Conservation (phyloP, 148 eudicot genomes). For the Silene conica region DNA sequence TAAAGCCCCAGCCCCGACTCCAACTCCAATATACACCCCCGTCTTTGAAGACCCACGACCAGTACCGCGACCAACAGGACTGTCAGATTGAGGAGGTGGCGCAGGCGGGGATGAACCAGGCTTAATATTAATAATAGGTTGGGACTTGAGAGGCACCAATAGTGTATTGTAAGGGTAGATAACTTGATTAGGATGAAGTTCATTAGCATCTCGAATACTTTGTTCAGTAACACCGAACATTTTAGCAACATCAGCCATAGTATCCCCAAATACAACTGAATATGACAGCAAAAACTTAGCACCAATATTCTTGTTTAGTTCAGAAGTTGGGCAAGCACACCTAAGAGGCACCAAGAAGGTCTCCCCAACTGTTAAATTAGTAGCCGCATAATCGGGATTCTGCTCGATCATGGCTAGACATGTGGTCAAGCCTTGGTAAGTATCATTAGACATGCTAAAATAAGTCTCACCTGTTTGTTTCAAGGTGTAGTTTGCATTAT, state of each 20-base stretch:
- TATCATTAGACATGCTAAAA: conserved; percentile 42
- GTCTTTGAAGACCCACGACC: conserved; percentile 38
- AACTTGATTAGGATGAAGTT: conserved; percentile 21
- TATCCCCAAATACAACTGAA: conserved; percentile 35
- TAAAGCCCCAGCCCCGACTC: conserved; percentile 44
- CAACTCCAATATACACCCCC: conserved; percentile 47
- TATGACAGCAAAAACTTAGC: conserved; percentile 47
- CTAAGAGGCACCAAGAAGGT: conserved; percentile 44
- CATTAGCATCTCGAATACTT: conserved; percentile 48
- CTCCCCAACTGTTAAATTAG: conserved; percentile 9
- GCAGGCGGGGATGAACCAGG: conserved; percentile 27
- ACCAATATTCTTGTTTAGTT: conserved; percentile 36
- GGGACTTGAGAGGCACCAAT: conserved; percentile 48
- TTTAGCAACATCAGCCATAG: conserved; percentile 23
- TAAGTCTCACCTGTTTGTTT: conserved; percentile 37
- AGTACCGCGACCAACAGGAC: conserved; percentile 22
- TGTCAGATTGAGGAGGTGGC: conserved; percentile 19
- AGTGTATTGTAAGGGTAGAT: conserved; percentile 58
- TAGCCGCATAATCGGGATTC: conserved; percentile 24
- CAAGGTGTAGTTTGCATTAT: conserved; percentile 43
- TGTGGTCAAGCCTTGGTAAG: conserved; percentile 54
- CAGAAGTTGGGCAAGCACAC: conserved; percentile 67
- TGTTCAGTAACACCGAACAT: conserved; percentile 34
- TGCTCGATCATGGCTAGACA: conserved; percentile 54
- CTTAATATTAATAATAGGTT: conserved; percentile 32